Evolutionary conservation across 2,329 filamentous ascomycete species (phyloP).

Genomic region (Penicillium thymicola): DNA sequence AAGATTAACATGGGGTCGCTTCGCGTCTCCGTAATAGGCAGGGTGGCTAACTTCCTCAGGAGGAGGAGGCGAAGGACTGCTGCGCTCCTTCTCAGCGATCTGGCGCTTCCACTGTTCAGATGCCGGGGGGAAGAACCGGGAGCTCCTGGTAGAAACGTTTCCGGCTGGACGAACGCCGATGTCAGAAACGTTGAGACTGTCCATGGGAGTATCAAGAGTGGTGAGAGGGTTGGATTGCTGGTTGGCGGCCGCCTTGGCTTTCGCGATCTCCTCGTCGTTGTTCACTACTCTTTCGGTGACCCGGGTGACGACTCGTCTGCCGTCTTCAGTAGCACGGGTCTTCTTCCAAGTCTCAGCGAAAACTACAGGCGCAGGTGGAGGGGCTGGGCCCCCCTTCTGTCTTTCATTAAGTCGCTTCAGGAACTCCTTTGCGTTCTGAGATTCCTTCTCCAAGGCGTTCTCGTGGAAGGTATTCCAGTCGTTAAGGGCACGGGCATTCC

Average conservation of each 20-base stretch:
- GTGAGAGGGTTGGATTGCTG: conserved; percentile 34
- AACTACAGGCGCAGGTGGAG: conserved; percentile 31
- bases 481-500: conserved; percentile 28
- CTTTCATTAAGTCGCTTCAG: conserved; percentile 40
- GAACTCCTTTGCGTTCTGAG: conserved; percentile 41
- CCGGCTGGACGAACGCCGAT: conserved; percentile 25
- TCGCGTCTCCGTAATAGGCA: conserved; percentile 50
- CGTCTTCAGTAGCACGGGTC: conserved; percentile 42
- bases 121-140: conserved; percentile 48
- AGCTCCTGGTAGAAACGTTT: conserved; percentile 42
- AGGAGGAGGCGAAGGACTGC: conserved; percentile 52
- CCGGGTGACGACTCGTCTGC: conserved; percentile 39
- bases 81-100: conserved; percentile 33
- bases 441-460: conserved; percentile 40
- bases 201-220: conserved; percentile 31
- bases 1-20: conserved; percentile 55
- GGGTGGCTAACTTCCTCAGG: conserved; percentile 57
- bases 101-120: conserved; percentile 37
- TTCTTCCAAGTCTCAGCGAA: conserved; percentile 50
- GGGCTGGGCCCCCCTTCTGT: conserved; percentile 15
- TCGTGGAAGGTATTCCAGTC: conserved; percentile 47
- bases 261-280: conserved; percentile 1
- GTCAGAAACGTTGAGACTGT: neutral
- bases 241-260: neutral
- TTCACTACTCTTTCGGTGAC: conserved; percentile 29